Evolutionary conservation across 179 eudicot species (phyloP).

Genomic region (Nepenthes alata): DNA sequence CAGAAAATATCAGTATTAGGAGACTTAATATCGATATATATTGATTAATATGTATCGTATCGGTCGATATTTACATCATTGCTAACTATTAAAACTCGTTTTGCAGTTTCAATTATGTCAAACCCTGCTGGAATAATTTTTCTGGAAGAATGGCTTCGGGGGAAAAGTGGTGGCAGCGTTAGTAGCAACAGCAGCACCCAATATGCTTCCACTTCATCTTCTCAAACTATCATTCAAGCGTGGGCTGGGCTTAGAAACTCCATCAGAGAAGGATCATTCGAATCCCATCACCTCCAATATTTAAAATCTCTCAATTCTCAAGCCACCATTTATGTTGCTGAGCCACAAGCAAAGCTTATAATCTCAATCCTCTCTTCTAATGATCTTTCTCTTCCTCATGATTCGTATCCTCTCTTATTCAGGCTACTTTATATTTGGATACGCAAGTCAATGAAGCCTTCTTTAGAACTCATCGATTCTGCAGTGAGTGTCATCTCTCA

Average conservation of each 20-base stretch:
- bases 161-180: slow-evolving; percentile 21
- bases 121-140: slow-evolving; percentile 46
- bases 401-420: slow-evolving; percentile 59
- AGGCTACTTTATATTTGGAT: slow-evolving; percentile 84
- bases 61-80: too few species aligned
- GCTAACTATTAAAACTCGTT: not conserved
- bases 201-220: slow-evolving; percentile 35
- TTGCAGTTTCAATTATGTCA: slow-evolving; percentile 46
- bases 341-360: slow-evolving; percentile 85
- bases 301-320: slow-evolving; percentile 44
- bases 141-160: slow-evolving; percentile 79
- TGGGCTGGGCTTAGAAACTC: slow-evolving; percentile 86
- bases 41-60: too few species aligned
- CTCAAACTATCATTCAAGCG: slow-evolving; percentile 70
- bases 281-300: slow-evolving; percentile 37
- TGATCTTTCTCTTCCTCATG: slow-evolving; percentile 37
- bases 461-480: slow-evolving; percentile 33
- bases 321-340: slow-evolving; percentile 66
- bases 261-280: slow-evolving; percentile 35
- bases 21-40: too few species aligned
- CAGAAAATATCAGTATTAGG: too few species aligned
- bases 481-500: slow-evolving; percentile 31
- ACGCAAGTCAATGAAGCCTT: slow-evolving; percentile 67
- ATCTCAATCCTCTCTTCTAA: slow-evolving; percentile 55
- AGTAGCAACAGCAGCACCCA: slow-evolving; percentile 16